phyloP scores from a whole-genome alignment of 805 yeast genomes.

The Helenozyma baotianmanensis region DNA sequence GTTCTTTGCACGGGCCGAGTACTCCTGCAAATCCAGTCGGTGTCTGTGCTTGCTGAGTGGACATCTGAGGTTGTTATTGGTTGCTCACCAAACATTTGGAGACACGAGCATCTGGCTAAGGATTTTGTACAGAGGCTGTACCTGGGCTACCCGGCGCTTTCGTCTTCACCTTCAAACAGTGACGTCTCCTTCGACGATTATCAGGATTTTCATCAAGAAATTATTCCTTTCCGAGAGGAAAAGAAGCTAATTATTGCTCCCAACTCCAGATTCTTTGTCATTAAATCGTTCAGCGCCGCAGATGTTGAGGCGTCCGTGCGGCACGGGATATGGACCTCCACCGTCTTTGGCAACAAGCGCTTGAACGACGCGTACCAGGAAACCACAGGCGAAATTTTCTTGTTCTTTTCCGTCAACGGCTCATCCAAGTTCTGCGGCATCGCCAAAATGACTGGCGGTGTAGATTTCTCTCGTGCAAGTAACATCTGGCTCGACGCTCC shows the following conservation, averaged over 20 bases:
- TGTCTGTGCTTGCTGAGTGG: constrained; percentile 3
- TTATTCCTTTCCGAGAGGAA: too few species aligned
- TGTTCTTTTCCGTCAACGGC: constrained; percentile 53
- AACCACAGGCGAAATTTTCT: constrained; percentile 31
- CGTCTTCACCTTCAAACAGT: too few species aligned
- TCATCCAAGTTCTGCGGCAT: constrained; percentile 45
- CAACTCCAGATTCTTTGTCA: constrained; percentile 41
- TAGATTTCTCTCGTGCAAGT: constrained; percentile 34
- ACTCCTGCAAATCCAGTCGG: not conserved
- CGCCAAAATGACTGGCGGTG: constrained; percentile 43
- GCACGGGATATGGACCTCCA: constrained; percentile 56
- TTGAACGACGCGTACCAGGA: constrained; percentile 41
- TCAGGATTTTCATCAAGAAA: too few species aligned
- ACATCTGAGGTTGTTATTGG: constrained; percentile 4
- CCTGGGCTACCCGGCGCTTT: too few species aligned
- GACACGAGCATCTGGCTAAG: too few species aligned
- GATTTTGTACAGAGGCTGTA: too few species aligned
- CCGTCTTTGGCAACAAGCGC: constrained; percentile 52
- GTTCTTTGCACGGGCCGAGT: constrained; percentile 5
- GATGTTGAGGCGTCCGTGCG: constrained; percentile 48
- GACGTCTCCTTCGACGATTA: too few species aligned
- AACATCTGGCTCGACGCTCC: constrained; percentile 45
- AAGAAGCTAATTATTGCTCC: too few species aligned
- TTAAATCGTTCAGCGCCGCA: constrained; percentile 47
- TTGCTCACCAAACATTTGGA: constrained; percentile 10